Conservation (phyloP, 75 land plant genomes). For the Pseudotsuga menziesii region DNA sequence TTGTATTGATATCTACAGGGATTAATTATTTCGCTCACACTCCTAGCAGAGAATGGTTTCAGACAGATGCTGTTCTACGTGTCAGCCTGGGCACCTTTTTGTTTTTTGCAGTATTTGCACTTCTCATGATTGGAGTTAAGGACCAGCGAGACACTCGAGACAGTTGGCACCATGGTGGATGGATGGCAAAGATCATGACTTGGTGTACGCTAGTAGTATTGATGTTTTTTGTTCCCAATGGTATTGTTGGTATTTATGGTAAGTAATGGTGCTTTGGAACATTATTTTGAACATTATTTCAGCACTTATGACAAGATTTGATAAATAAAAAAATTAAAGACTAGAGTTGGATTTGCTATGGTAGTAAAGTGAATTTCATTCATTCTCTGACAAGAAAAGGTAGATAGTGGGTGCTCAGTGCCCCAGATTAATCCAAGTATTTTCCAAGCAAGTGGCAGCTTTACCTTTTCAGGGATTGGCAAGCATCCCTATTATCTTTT, state of each 20-base stretch:
- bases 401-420: background rate
- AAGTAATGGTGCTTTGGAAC: slow-evolving; percentile 15
- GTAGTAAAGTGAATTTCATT: too few species aligned
- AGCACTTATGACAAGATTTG: too few species aligned
- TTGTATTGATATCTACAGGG: slow-evolving; percentile 69
- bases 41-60: slow-evolving; percentile 80
- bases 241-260: slow-evolving; percentile 78
- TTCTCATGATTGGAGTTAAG: slow-evolving; percentile 96
- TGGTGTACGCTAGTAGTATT: slow-evolving; percentile 73
- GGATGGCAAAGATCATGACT: slow-evolving; percentile 79
- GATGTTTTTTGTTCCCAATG: slow-evolving; percentile 94
- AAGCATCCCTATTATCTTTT: background rate
- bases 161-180: slow-evolving; percentile 97
- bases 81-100: slow-evolving; percentile 93
- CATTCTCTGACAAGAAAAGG: too few species aligned
- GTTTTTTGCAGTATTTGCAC: slow-evolving; percentile 71
- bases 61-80: slow-evolving; percentile 80
- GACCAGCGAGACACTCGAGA: slow-evolving; percentile 90
- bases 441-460: background rate
- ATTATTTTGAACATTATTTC: background rate
- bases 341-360: too few species aligned
- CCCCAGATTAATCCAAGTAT: background rate
- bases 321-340: too few species aligned
- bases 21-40: slow-evolving; percentile 55
- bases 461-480: background rate